phyloP scores from a whole-genome alignment of 768 basidiomycete species.

The Zangia roseola region DNA sequence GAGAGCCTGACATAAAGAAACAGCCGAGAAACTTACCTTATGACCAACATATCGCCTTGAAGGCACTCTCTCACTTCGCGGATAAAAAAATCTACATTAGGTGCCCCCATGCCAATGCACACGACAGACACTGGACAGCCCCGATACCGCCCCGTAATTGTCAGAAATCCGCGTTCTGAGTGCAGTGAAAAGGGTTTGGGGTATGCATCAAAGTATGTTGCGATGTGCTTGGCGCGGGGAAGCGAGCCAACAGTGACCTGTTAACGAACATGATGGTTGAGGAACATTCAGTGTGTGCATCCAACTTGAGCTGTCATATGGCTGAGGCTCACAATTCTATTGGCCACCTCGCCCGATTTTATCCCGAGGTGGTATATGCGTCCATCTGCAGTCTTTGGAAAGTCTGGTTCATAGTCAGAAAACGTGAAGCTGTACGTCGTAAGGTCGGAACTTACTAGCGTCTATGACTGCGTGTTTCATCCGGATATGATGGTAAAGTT shows the following conservation, averaged over 20 bases:
- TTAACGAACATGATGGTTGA: constrained; percentile 1
- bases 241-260: constrained; percentile 76
- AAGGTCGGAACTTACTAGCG: constrained; percentile 53
- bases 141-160: constrained; percentile 65
- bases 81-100: constrained; percentile 85
- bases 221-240: constrained; percentile 61
- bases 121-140: constrained; percentile 67
- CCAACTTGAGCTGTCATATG: neutral
- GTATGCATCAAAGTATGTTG: constrained; percentile 56
- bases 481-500: neutral
- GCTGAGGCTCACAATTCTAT: constrained; percentile 58
- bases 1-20: neutral
- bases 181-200: constrained; percentile 60
- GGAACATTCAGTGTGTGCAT: too few relatives aligned
- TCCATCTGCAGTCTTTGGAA: constrained; percentile 69
- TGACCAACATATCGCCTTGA: constrained; percentile 55
- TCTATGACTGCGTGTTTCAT: constrained; percentile 67
- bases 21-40: constrained; percentile 36
- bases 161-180: constrained; percentile 76
- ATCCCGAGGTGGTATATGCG: constrained; percentile 82
- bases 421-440: neutral
- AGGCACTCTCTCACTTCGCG: constrained; percentile 77
- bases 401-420: constrained; percentile 47
- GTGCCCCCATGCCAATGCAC: constrained; percentile 81
- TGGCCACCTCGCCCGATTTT: constrained; percentile 74